Conservation (phyloP, 1,139 yeast species). For the Zygosaccharomyces sapae region DNA sequence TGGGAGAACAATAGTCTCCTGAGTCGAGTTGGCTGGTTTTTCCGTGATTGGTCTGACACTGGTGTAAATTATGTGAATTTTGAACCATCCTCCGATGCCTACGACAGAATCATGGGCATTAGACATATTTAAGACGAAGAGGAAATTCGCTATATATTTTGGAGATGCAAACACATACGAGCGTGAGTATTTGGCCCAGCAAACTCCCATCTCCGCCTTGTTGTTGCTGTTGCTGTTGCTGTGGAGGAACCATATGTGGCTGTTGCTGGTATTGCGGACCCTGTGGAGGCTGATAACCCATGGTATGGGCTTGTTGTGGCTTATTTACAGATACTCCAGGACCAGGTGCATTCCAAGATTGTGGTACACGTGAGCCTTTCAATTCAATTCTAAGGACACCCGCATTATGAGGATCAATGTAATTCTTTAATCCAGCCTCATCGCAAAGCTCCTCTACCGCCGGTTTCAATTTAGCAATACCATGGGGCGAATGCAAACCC, state of each 20-base stretch:
- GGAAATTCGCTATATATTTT: slow-evolving; percentile 13
- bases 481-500: slow-evolving; percentile 77
- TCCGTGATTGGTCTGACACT: slow-evolving; percentile 18
- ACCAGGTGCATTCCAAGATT: slow-evolving; percentile 42
- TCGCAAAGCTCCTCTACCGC: slow-evolving; percentile 76
- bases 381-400: slow-evolving; percentile 79
- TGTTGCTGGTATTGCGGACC: slow-evolving; percentile 17
- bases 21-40: slow-evolving; percentile 23
- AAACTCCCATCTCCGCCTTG: slow-evolving; percentile 16
- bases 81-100: slow-evolving; percentile 8
- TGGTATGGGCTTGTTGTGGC: slow-evolving; percentile 3
- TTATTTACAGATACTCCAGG: slow-evolving; percentile 3
- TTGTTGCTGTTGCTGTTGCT: slow-evolving; percentile 14
- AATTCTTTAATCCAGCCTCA: slow-evolving; percentile 56
- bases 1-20: slow-evolving; percentile 22
- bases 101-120: slow-evolving; percentile 15
- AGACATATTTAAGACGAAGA: slow-evolving; percentile 7
- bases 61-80: slow-evolving; percentile 6
- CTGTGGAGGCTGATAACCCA: slow-evolving; percentile 13
- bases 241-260: not conserved
- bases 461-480: slow-evolving; percentile 84
- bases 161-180: slow-evolving; percentile 21
- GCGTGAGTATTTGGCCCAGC: slow-evolving; percentile 14
- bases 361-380: slow-evolving; percentile 47
- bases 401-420: slow-evolving; percentile 63